A percentile compares a stretch with the other conserved stretches of the same genome.
phyloP scores from a whole-genome alignment of 768 basidiomycete genomes.

The Termitomyces heimii region DNA sequence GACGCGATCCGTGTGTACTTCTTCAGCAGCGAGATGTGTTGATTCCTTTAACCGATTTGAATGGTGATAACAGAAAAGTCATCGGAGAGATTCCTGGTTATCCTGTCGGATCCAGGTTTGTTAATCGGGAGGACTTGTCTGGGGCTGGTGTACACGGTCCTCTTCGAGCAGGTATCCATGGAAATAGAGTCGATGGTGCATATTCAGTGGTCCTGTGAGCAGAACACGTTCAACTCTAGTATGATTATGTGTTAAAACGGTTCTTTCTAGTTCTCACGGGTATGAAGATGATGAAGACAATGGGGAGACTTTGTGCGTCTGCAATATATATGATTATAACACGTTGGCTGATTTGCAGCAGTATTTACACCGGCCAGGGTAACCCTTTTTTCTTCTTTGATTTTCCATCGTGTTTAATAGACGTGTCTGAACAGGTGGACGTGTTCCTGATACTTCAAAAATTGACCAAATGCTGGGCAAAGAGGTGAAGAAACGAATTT shows the following conservation, averaged over 20 bases:
- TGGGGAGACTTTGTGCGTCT: conserved; percentile 30
- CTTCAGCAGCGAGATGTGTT: background rate
- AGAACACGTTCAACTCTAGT: background rate
- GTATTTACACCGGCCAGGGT: conserved; percentile 19
- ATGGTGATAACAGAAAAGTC: conserved; percentile 11
- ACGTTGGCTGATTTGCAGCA: conserved; percentile 1
- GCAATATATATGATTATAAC: background rate
- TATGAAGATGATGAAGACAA: conserved; percentile 35
- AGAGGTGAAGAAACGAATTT: conserved; percentile 8
- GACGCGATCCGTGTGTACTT: conserved; percentile 2
- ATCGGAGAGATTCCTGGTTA: conserved; percentile 25
- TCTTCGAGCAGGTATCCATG: conserved; percentile 32
- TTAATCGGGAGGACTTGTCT: conserved; percentile 13
- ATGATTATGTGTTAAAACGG: background rate
- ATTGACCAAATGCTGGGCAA: conserved; percentile 12
- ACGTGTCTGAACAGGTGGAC: conserved; percentile 9
- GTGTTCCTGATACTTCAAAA: conserved; percentile 3
- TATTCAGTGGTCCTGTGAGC: conserved; percentile 33
- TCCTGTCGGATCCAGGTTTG: conserved; percentile 17
- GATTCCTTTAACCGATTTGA: background rate
- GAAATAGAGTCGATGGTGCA: conserved; percentile 22
- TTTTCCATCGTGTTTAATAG: background rate
- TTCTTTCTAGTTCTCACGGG: conserved; percentile 22
- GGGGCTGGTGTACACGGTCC: conserved; percentile 27
- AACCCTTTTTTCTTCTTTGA: too few relatives aligned